phyloP scores from a whole-genome alignment of 345 rosid genomes.

The Isatis tinctoria region DNA sequence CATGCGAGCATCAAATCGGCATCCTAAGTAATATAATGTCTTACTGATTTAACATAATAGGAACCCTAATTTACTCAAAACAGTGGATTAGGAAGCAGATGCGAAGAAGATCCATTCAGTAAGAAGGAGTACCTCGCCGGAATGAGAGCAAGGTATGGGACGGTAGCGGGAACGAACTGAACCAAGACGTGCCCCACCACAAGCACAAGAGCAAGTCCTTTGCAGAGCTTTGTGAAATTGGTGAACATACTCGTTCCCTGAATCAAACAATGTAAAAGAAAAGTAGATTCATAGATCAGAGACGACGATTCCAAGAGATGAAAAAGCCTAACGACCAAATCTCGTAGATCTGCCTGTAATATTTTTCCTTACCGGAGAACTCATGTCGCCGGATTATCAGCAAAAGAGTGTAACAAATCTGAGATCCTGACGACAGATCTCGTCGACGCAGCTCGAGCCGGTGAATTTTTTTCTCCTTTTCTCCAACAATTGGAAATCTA shows the following conservation, averaged over 20 bases:
- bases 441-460: conserved; percentile 15
- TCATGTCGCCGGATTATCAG: conserved; percentile 32
- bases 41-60: background rate
- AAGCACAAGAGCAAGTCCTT: conserved; percentile 79
- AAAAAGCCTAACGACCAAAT: background rate
- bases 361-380: conserved; percentile 39
- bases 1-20: background rate
- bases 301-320: background rate
- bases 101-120: background rate
- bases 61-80: conserved; percentile 1
- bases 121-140: conserved; percentile 63
- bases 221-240: conserved; percentile 87
- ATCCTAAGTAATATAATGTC: background rate
- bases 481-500: background rate
- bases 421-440: conserved; percentile 22
- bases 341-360: conserved; percentile 12
- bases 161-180: conserved; percentile 71
- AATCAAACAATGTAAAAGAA: background rate
- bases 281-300: background rate
- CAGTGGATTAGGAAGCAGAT: background rate
- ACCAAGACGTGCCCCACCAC: conserved; percentile 71
- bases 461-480: conserved; percentile 9
- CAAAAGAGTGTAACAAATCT: conserved; percentile 25
- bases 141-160: conserved; percentile 76
- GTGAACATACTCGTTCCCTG: conserved; percentile 61